Percentiles rank a stretch among this genome's conserved stretches.
phyloP scores from a whole-genome alignment of 192 early-diverging fungal species.

The Diversispora eburnea region DNA sequence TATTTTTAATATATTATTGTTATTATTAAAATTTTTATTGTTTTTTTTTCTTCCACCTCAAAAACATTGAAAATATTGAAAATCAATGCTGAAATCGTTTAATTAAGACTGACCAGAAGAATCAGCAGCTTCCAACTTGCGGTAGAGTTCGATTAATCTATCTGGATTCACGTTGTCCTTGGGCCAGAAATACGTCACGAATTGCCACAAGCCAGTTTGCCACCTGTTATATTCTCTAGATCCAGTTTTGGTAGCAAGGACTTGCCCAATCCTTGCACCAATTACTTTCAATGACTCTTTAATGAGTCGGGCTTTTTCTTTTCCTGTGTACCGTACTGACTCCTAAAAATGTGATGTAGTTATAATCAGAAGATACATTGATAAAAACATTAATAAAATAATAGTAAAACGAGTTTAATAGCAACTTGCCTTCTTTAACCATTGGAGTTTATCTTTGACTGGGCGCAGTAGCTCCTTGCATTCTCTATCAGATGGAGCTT shows the following conservation, averaged over 20 bases:
- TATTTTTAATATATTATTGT: no score
- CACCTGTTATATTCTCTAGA: slow-evolving; percentile 20
- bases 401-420: not conserved
- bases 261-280: slow-evolving; percentile 49
- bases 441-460: slow-evolving; percentile 56
- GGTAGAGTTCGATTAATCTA: slow-evolving; percentile 3
- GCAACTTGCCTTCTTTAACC: slow-evolving; percentile 40
- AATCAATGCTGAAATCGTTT: no score
- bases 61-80: no score
- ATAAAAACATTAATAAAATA: not conserved
- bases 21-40: no score
- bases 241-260: slow-evolving; percentile 24
- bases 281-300: slow-evolving; percentile 44
- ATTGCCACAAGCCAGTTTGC: slow-evolving; percentile 15
- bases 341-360: slow-evolving; percentile 11
- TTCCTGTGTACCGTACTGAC: slow-evolving; percentile 33
- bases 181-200: slow-evolving; percentile 30
- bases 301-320: slow-evolving; percentile 43
- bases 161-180: not conserved
- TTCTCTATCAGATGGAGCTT: slow-evolving; percentile 44
- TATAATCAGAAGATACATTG: not conserved
- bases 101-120: not conserved
- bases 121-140: slow-evolving; percentile 7
- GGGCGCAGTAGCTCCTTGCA: slow-evolving; percentile 69
- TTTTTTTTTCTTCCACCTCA: no score